Evolutionary conservation across 73 alveolate genomes (phyloP), one percentile per base, ranked within the genome.

Genomic region (Blepharisma stoltei): DNA sequence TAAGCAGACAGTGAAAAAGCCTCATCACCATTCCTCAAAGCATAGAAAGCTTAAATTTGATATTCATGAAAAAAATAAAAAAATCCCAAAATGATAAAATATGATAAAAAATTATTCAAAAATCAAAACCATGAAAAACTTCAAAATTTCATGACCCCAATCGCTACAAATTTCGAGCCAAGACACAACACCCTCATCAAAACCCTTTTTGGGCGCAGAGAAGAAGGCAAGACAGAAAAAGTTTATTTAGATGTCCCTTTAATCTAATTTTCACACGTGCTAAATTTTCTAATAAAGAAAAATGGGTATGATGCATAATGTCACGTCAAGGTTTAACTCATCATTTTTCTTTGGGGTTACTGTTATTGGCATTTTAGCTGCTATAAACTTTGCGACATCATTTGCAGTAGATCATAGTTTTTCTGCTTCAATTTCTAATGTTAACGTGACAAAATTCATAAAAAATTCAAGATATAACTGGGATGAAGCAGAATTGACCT

Each of bases 251-350:
- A 60, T 60, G 46, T 60, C 23, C 73, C 73, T 20, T 60, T 60
- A 60, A 38, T 60, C 14, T 60, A 60, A 60, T 14, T 52, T 52
- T 32, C 41, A 32, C 41, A 32, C 41, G 41, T 32, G 41, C 41
- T 32, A 32, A 32, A 32, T 32, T 32, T 32, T 32, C 41, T 32
- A 32, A 32, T 32, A 32, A 52, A 60, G 46, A 8, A 60, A 60
- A 60, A 60, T 60, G 73, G 73, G 48, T 38, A 60, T 60, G 73
- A 60, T 60, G 73, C 73, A 60, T 60, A 60, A 60, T 60, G 73
- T 60, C 46, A 60, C 73, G 0, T n/a, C 73, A 18, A 14, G 73
- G 46, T 38, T 60, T 38, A 60, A 60, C 23, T 14, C 73, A 14
- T 60, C 73, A 25, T 60, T 60, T 25, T 60, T 60, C 73, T 60